Percentiles rank a stretch among this genome's conserved stretches.
Evolutionary conservation across 495 filamentous ascomycete genomes (phyloP).

Genomic region (Podospora australis): DNA sequence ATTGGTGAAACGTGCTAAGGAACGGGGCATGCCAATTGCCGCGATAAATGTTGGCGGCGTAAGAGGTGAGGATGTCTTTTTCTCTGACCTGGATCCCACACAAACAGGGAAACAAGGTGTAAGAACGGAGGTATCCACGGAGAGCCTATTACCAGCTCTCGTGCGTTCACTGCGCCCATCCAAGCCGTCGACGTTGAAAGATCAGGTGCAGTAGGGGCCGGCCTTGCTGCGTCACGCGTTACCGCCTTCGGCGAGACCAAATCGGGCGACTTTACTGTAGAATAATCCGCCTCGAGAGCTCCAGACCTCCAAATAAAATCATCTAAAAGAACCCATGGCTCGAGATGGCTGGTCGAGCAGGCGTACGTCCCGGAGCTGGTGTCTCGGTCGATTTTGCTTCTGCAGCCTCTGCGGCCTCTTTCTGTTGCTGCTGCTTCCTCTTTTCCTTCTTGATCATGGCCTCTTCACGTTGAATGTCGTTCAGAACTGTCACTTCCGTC

Average conservation of each 20-base stretch:
- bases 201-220: background rate
- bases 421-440: no score
- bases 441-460: constrained; percentile 51
- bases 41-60: constrained; percentile 80
- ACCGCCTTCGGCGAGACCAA: background rate
- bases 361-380: background rate
- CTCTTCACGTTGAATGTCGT: constrained; percentile 76
- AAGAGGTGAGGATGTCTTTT: constrained; percentile 68
- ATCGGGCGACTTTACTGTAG: constrained; percentile 19
- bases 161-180: constrained; percentile 34
- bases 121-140: constrained; percentile 48
- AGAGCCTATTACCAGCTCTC: constrained; percentile 48
- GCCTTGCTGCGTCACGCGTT: background rate
- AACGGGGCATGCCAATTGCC: constrained; percentile 75
- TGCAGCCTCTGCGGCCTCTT: constrained; percentile 9
- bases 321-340: constrained; percentile 37
- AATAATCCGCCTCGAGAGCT: no score
- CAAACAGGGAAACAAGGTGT: constrained; percentile 44
- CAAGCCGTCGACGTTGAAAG: no score
- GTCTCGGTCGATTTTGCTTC: background rate
- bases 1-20: constrained; percentile 73
- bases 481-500: constrained; percentile 50
- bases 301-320: background rate
- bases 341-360: constrained; percentile 7
- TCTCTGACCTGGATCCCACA: constrained; percentile 41